Conservation (phyloP, 2,329 filamentous ascomycete species). For the Sarocladium strictum region DNA sequence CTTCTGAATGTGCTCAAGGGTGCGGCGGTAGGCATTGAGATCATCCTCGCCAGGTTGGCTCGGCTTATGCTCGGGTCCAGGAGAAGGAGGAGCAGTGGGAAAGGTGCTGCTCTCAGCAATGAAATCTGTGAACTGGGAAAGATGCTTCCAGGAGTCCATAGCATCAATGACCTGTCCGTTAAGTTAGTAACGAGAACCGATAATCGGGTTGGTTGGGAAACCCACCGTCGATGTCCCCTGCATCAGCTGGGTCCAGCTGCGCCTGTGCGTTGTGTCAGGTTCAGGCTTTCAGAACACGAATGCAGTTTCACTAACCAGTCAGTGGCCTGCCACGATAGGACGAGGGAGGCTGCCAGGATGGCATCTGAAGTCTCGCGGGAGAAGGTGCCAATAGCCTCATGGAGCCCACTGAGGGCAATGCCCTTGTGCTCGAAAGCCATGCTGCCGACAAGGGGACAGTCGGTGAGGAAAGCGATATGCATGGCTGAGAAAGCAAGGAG, state of each 20-base stretch:
- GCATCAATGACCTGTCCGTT: constrained; percentile 67
- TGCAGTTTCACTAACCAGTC: constrained; percentile 62
- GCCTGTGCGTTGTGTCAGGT: constrained; percentile 47
- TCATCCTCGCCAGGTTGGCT: constrained; percentile 64
- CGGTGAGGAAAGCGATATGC: constrained; percentile 84
- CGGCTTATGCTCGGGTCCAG: constrained; percentile 54
- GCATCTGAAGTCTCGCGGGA: constrained; percentile 84
- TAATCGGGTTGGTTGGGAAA: constrained; percentile 14
- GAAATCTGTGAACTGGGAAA: constrained; percentile 79
- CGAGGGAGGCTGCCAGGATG: constrained; percentile 81
- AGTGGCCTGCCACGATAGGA: constrained; percentile 92
- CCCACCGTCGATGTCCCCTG: constrained; percentile 83
- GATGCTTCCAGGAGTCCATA: constrained; percentile 88
- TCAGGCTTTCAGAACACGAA: too few species aligned
- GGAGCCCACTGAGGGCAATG: constrained; percentile 77
- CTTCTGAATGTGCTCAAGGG: constrained; percentile 60
- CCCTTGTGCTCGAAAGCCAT: constrained; percentile 86
- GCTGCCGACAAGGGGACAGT: constrained; percentile 78
- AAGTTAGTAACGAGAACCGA: constrained; percentile 13
- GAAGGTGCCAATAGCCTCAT: constrained; percentile 80
- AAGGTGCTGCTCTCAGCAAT: constrained; percentile 74
- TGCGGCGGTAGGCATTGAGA: constrained; percentile 59
- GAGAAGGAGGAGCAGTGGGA: constrained; percentile 59
- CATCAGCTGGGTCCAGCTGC: constrained; percentile 88
- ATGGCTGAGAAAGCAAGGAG: constrained; percentile 91